phyloP scores from a whole-genome alignment of 2,329 filamentous ascomycete species.

The Kalmusia sp. region DNA sequence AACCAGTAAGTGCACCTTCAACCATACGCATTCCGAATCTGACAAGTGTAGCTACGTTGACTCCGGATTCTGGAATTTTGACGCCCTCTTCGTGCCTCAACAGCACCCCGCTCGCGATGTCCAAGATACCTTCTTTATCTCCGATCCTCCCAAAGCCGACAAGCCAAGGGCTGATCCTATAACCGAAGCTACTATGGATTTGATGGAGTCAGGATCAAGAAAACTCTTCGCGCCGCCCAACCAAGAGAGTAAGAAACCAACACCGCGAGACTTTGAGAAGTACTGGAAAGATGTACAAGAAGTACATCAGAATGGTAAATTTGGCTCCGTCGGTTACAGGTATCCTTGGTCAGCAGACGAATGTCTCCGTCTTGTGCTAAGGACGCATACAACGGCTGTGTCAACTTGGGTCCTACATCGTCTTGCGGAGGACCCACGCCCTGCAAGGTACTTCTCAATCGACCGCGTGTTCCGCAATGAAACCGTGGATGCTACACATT shows the following conservation, averaged over 20 bases:
- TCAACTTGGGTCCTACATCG: constrained; percentile 91
- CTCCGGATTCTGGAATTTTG: constrained; percentile 99
- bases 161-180: constrained; percentile 64
- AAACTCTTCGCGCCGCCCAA: constrained; percentile 64
- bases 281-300: constrained; percentile 89
- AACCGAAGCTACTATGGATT: constrained; percentile 53
- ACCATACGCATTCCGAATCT: constrained; percentile 8
- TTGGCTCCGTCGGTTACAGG: constrained; percentile 93
- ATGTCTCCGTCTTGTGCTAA: constrained; percentile 83
- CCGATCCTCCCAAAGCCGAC: constrained; percentile 81
- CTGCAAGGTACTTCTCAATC: constrained; percentile 97
- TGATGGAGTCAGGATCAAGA: constrained; percentile 56
- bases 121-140: constrained; percentile 98
- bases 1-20: constrained; percentile 62
- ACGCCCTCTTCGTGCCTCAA: constrained; percentile 93
- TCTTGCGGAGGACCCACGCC: constrained; percentile 80
- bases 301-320: constrained; percentile 91
- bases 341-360: constrained; percentile 93
- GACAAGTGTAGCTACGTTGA: constrained; percentile 74
- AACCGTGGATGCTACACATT: constrained; percentile 93
- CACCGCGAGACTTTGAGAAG: constrained; percentile 72
- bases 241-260: constrained; percentile 58
- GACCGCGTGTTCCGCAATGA: constrained; percentile 98
- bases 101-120: constrained; percentile 97
- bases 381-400: constrained; percentile 94